Base-by-base conservation (phyloP, 1,139 yeast genomes). In the Taphrina wiesneri region DNA sequence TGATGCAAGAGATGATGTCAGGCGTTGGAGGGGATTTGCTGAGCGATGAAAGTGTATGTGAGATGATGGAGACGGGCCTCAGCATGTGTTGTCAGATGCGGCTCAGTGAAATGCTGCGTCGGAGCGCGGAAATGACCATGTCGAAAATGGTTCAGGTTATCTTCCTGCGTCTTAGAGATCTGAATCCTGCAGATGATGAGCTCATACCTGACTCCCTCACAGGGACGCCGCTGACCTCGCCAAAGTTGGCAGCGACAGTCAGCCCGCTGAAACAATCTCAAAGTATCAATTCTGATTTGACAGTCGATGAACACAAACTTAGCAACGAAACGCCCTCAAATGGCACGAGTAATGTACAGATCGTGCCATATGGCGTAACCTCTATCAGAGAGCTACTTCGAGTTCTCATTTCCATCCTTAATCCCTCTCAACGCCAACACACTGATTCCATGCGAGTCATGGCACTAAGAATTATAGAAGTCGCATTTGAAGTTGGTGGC, bases 21-120 rank as follows among this genome's bases (percentile, higher is more conserved):
- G 85, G 93, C n/a, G 81, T 82, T 0, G 80, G 87, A 56, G 87
- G 92, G 15, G 81, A 80, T 39, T 74, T 85, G 21, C 78, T 93
- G 59, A 85, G 93, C 0, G 93, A 92, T 74, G 93, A 91, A 63
- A 86, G 89, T 34, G 85, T 93, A 65, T 87, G 90, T 69, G 98
- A 92, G 74, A 91, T 92, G 41, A 85, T 92, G 21, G 97, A 93
- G 72, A 91, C 97, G 0, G 90, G 97, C 68, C 82, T 95, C 73
- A 87, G 96, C 15, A 83, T 95, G 76, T 97, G 98, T 0, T 90
- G 96, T 74, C 96, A 93, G 75, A 90, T 91, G 77, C 84, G 92
- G 74, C 83, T 98, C 75, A 88, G 96, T 69, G 98, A 93, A 72
- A 90, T 92, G 15, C 81, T 95, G 68, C 81, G 99, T 73, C 83